These are phyloP conservation scores for Apophysomyces sp. DNA, from an alignment of 371 early-diverging fungal species.

Conservation along the genomic window DNA sequence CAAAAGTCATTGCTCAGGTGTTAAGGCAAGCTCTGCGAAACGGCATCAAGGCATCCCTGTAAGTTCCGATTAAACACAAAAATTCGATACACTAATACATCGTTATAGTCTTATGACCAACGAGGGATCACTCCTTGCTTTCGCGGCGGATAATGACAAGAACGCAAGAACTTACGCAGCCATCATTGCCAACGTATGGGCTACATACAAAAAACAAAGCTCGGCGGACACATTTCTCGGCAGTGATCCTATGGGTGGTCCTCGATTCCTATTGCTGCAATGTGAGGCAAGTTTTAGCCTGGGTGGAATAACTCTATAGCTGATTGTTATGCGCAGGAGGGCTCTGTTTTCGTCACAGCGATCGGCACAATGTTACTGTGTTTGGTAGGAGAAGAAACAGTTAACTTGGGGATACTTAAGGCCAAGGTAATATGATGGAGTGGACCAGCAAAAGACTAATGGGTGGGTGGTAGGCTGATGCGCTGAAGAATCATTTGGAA, in stretches of 20 bases:
- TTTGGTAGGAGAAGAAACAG: constrained; percentile 60
- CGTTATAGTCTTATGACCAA: constrained; percentile 61
- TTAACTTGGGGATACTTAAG: constrained; percentile 69
- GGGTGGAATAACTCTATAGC: not conserved
- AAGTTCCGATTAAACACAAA: constrained; percentile 14
- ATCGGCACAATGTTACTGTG: constrained; percentile 72
- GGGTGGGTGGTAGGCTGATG: constrained; percentile 36
- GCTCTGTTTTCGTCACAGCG: constrained; percentile 59
- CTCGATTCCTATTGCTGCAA: constrained; percentile 60
- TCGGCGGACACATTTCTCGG: constrained; percentile 17
- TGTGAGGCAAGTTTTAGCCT: constrained; percentile 56
- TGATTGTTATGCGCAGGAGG: constrained; percentile 44
- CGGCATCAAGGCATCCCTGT: constrained; percentile 68
- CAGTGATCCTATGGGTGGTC: constrained; percentile 31
- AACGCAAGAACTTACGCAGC: constrained; percentile 71
- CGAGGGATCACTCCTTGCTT: constrained; percentile 75
- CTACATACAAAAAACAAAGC: constrained; percentile 64
- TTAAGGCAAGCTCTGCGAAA: constrained; percentile 64
- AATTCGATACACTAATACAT: not conserved
- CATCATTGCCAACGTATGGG: constrained; percentile 79
- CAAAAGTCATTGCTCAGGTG: constrained; percentile 68
- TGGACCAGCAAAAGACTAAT: not conserved
- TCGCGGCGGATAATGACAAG: constrained; percentile 63
- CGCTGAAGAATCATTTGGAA: constrained; percentile 56
- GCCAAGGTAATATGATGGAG: constrained; percentile 54